phyloP scores from a whole-genome alignment of 257 asterid species.

The Anisodus acutangulus region DNA sequence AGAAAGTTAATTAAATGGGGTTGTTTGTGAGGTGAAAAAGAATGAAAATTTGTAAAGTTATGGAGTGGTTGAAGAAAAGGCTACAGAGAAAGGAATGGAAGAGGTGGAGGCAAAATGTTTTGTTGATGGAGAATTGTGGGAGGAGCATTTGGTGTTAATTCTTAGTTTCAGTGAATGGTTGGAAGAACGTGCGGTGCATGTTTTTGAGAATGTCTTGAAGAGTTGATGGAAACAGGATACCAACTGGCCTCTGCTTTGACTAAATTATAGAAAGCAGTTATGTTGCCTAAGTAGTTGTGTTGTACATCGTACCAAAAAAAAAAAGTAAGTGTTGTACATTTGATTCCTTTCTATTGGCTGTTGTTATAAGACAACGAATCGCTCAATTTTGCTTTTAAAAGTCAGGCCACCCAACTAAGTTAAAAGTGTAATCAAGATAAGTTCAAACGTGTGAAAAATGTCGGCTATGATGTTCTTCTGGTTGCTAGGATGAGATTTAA shows the following conservation, averaged over 20 bases:
- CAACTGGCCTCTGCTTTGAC: constrained; percentile 9
- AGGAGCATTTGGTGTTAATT: constrained; percentile 12
- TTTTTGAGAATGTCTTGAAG: constrained; percentile 25
- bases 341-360: background rate
- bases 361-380: constrained; percentile 6
- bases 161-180: constrained; percentile 30
- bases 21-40: background rate
- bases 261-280: background rate
- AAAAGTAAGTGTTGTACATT: background rate
- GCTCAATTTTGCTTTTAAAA: background rate
- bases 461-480: background rate
- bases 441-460: background rate
- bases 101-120: constrained; percentile 9
- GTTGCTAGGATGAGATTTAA: background rate
- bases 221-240: background rate
- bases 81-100: background rate
- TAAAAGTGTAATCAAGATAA: background rate
- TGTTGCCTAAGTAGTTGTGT: too few relatives aligned
- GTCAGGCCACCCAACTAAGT: background rate
- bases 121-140: background rate
- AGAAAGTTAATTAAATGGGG: background rate
- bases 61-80: constrained; percentile 1
- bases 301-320: too few relatives aligned
- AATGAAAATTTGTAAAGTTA: background rate
- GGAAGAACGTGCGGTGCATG: constrained; percentile 48